These are phyloP conservation scores for Phytophthora vignae DNA, from an alignment of 352 stramenopile species.

Conservation along the genomic window DNA sequence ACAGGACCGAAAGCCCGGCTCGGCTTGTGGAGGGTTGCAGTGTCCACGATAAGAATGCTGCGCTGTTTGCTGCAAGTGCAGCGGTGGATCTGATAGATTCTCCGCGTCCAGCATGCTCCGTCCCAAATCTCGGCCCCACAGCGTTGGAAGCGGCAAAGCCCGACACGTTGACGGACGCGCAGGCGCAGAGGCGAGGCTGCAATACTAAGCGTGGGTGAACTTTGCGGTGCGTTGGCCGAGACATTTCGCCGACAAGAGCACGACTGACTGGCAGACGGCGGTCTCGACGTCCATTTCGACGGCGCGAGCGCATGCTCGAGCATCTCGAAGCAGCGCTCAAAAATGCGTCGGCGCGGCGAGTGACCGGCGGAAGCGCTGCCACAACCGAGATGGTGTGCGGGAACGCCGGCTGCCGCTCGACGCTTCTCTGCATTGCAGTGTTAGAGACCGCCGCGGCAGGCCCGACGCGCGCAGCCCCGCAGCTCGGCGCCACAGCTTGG, in stretches of 20 bases:
- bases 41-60: no score
- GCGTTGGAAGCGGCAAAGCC: not conserved
- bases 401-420: constrained; percentile 6
- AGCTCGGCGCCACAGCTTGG: constrained; percentile 1
- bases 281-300: constrained; percentile 15
- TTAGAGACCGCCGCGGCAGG: constrained; percentile 2
- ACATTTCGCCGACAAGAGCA: constrained; percentile 16
- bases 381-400: not conserved
- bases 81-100: no score
- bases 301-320: not conserved
- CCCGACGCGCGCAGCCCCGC: not conserved
- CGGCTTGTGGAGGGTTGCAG: no score
- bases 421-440: constrained; percentile 11
- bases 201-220: constrained; percentile 1
- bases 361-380: constrained; percentile 3
- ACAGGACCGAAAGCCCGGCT: not conserved
- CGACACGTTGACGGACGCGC: not conserved
- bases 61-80: no score
- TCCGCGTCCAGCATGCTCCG: constrained; percentile 1
- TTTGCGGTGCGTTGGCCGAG: not conserved
- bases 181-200: constrained; percentile 5
- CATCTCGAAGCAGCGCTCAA: not conserved
- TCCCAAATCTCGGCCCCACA: no score
- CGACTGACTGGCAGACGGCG: constrained; percentile 11
- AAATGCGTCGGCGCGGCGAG: not conserved